These are phyloP conservation scores for Dothidotthia symphoricarpi DNA, from an alignment of 2,329 filamentous ascomycete genomes.

Conservation along the genomic window DNA sequence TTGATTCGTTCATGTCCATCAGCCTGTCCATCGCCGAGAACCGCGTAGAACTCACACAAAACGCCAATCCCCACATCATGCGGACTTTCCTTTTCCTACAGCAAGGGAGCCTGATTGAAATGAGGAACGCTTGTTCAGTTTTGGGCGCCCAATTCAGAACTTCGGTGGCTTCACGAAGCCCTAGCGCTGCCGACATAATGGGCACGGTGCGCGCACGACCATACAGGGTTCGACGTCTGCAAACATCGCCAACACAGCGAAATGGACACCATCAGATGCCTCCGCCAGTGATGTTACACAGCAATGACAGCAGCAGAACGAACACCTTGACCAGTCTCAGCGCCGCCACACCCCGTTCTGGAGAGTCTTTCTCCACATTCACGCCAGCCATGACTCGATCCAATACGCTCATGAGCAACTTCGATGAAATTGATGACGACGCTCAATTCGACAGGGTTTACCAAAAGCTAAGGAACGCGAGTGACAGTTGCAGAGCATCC, in stretches of 20 bases:
- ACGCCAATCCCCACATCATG: constrained; percentile 57
- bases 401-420: constrained; percentile 59
- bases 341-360: constrained; percentile 70
- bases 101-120: constrained; percentile 58
- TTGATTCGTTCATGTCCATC: constrained; percentile 39
- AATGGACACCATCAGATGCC: constrained; percentile 34
- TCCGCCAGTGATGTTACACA: constrained; percentile 45
- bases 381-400: constrained; percentile 47
- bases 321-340: constrained; percentile 53
- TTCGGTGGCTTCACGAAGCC: constrained; percentile 19
- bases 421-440: constrained; percentile 68
- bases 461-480: constrained; percentile 69
- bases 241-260: constrained; percentile 36
- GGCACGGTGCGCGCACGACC: constrained; percentile 33
- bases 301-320: constrained; percentile 52
- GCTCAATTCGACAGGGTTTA: constrained; percentile 80
- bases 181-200: constrained; percentile 20
- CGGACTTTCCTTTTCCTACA: constrained; percentile 60
- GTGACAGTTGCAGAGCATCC: constrained; percentile 69
- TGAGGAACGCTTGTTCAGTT: constrained; percentile 58
- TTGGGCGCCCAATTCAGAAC: constrained; percentile 46
- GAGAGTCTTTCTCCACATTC: constrained; percentile 71
- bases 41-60: constrained; percentile 51
- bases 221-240: constrained; percentile 31
- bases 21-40: constrained; percentile 40